Evolutionary conservation across 768 basidiomycete genomes (phyloP).

Genomic region (Rhodotorula babjevae): DNA sequence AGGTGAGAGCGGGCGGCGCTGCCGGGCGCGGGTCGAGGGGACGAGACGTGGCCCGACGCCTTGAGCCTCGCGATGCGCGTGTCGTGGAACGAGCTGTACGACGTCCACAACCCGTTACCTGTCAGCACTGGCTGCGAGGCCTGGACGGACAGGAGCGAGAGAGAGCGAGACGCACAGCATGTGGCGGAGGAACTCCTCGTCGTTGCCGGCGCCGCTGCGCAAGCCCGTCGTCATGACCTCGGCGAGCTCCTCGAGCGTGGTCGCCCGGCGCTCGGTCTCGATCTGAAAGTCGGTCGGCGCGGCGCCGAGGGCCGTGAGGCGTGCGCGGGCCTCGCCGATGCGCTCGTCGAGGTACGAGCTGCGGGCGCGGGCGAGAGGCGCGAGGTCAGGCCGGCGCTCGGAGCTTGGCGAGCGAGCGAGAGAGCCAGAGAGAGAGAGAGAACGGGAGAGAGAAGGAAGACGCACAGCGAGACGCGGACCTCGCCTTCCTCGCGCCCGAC

Average conservation of each 20-base stretch:
- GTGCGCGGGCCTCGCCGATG: slow-evolving; percentile 8
- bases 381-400: no score
- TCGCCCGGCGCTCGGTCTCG: slow-evolving; percentile 23
- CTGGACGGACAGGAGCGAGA: background rate
- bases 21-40: background rate
- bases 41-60: background rate
- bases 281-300: slow-evolving; percentile 9
- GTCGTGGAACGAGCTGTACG: slow-evolving; percentile 15
- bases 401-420: background rate
- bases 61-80: slow-evolving; percentile 1
- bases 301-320: background rate
- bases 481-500: slow-evolving; percentile 8
- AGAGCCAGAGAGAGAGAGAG: background rate
- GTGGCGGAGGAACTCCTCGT: slow-evolving; percentile 4
- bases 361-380: background rate
- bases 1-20: background rate
- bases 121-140: rapidly evolving
- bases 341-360: slow-evolving; percentile 31
- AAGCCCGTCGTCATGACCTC: slow-evolving; percentile 5
- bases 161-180: slow-evolving; percentile 9
- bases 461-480: slow-evolving; percentile 9
- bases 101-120: background rate
- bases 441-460: background rate
- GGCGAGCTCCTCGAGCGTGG: slow-evolving; percentile 18
- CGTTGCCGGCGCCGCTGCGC: slow-evolving; percentile 16